Base-by-base conservation (phyloP, 2,329 filamentous ascomycete species). In the Aspergillus brasiliensis region DNA sequence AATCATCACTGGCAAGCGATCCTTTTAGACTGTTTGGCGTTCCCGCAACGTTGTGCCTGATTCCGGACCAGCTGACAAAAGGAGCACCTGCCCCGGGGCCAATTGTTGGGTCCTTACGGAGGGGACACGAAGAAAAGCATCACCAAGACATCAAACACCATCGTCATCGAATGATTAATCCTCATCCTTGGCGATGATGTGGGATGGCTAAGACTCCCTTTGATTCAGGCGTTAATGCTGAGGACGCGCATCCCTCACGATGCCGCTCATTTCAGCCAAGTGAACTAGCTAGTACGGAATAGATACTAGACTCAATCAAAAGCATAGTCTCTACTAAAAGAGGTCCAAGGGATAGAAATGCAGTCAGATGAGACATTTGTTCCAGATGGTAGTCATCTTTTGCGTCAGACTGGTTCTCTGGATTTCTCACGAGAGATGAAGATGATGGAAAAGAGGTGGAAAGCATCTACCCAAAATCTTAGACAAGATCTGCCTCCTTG, bases 41-140 rank as follows among this genome's bases (percentile, higher is more conserved):
- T 49, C 25, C 46, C n/a, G 52, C 42, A 25, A 28, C n/a, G 27
- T 31, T 28, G 52, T 55, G 38, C 52, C 38, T 55, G 52, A 38
- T 21, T 42, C 34, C 52, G 52, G 40, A n/a, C 52, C 52, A 44
- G 23, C 52, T 17, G 17, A 46, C 38, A 15, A 46, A 55, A 55
- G 27, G 42, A 46, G 38, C 25, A 42, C 40, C 25, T 55, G 28
- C 37, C 25, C 51, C 34, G 51, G 21, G 17, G 23, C 21, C 21
- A 54, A 31, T 53, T 25, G 21, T 17, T 48, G 15, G 23, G 27
- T 28, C 46, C n/a, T 28, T 15, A 19, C 13, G 8, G n/a, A 23
- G 31, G 31, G 34, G 21, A 23, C 13, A 28, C 15, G 8, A 28
- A 48, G 31, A 34, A 15, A 34, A 34, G 11, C 31, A 28, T 27